Evolutionary conservation across 352 stramenopile species (phyloP), one percentile per base, ranked within the genome.

Genomic region (Globisporangium takayamanum): DNA sequence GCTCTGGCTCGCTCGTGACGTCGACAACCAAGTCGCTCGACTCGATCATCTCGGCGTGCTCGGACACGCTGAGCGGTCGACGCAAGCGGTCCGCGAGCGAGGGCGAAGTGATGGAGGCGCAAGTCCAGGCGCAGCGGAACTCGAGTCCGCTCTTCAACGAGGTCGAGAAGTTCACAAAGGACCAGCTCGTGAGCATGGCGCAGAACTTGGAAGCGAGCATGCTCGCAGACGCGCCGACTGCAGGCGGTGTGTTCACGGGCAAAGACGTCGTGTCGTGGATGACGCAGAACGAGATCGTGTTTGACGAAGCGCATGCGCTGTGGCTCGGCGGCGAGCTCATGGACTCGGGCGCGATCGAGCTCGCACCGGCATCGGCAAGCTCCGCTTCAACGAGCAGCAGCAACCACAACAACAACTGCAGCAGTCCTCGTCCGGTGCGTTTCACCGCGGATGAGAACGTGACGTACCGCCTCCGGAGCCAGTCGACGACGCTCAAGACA

Each of bases 281-380:
- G 84, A 85, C 71, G 26, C 70, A 79, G 53, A 90, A 88, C 54
- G 79, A 91, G 61, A 87, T 92, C 39, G 80, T 91, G 30, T 74
- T 74, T 16, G 72, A 94, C 49, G 72, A 82, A 42, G 68, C 73
- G 25, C 81, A 94, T 51, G 84, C 81, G 0, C 60, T 82, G 1
- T 92, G 81, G 79, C 78, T 94, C 55, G 80, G 79, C n/a, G 72
- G 73, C 46, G 84, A 94, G 53, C 61, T 94, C 26, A 64, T 94
- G 18, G 66, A 70, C 2, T 82, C 79, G 39, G 77, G 77, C 0
- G 76, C 81, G 25, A 56, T 93, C 11, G 75, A 88, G 45, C 26
- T 20, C 15, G 36, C 28, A 8, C 30, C 33, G 33, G 18, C 30
- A n/a, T 28, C 45, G 15, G 16, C 52, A 10, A 61, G 15, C 6